Percentiles rank a stretch among this genome's conserved stretches.
These are phyloP conservation scores for Adenanthera pavonina DNA, from an alignment of 306 rosid species.

Conservation along the genomic window DNA sequence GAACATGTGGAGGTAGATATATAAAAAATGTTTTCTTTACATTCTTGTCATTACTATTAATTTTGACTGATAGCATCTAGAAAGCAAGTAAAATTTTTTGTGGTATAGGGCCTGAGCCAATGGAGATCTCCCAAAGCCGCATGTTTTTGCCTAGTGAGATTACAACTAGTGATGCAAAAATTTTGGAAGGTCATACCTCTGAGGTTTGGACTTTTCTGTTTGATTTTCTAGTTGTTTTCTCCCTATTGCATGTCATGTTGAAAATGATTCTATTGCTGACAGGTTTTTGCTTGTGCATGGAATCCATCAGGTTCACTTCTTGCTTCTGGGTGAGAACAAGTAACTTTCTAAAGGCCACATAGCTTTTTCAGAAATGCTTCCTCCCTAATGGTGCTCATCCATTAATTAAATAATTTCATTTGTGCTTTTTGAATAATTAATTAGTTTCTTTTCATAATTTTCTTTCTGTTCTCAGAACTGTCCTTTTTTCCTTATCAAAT, in stretches of 20 bases:
- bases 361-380: constrained; percentile 17
- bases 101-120: constrained; percentile 65
- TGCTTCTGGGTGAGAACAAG: constrained; percentile 71
- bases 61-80: not conserved
- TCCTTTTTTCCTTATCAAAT: constrained; percentile 2
- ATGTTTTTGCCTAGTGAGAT: constrained; percentile 41
- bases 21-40: not conserved
- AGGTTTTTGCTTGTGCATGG: constrained; percentile 87
- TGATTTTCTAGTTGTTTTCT: constrained; percentile 13
- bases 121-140: constrained; percentile 60
- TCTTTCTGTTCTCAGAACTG: constrained; percentile 1
- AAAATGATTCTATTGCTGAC: constrained; percentile 21
- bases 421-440: constrained; percentile 6
- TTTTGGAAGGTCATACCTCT: constrained; percentile 74
- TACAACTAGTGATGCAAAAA: constrained; percentile 49
- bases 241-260: not conserved
- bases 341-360: not conserved
- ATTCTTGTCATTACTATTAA: not conserved
- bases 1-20: constrained; percentile 46
- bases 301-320: constrained; percentile 70
- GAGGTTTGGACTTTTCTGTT: constrained; percentile 52
- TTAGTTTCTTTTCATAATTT: not conserved
- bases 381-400: not conserved
- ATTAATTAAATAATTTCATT: not conserved
- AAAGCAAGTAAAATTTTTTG: constrained; percentile 8